A percentile compares a stretch with the other conserved stretches of the same genome.
Evolutionary conservation across 805 yeast genomes (phyloP).

Genomic region (Ogataea paraovalis): DNA sequence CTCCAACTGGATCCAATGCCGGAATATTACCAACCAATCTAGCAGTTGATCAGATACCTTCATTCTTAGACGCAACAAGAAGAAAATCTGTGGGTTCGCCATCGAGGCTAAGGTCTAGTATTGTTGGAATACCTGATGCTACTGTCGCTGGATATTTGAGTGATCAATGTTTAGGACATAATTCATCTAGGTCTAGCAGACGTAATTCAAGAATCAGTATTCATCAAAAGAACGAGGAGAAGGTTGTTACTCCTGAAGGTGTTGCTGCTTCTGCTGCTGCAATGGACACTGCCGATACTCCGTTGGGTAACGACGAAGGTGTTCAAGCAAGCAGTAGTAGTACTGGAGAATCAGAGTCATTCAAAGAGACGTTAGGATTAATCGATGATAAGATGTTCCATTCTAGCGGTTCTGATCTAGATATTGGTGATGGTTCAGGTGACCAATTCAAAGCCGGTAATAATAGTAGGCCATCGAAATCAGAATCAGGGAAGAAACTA

Average conservation of each 20-base stretch:
- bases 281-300: too few relatives aligned
- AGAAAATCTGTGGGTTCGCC: constrained; percentile 7
- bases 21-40: too few relatives aligned
- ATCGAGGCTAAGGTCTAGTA: constrained; percentile 6
- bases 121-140: constrained; percentile 1
- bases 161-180: constrained; percentile 1
- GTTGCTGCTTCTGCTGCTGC: too few relatives aligned
- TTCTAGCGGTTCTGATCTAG: background rate
- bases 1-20: background rate
- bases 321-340: background rate
- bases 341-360: background rate
- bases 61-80: background rate
- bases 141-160: background rate
- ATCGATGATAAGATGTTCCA: background rate
- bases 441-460: background rate
- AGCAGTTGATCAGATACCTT: background rate
- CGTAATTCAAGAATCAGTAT: constrained; percentile 3
- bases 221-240: background rate
- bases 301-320: background rate
- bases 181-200: constrained; percentile 2
- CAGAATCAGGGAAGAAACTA: background rate
- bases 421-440: background rate
- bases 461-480: background rate
- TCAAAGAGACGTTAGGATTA: background rate
- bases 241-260: background rate